A percentile compares a stretch with the other conserved stretches of the same genome.
Evolutionary conservation across 352 stramenopile species (phyloP).

Genomic region (Chrysophaeum taylorii): DNA sequence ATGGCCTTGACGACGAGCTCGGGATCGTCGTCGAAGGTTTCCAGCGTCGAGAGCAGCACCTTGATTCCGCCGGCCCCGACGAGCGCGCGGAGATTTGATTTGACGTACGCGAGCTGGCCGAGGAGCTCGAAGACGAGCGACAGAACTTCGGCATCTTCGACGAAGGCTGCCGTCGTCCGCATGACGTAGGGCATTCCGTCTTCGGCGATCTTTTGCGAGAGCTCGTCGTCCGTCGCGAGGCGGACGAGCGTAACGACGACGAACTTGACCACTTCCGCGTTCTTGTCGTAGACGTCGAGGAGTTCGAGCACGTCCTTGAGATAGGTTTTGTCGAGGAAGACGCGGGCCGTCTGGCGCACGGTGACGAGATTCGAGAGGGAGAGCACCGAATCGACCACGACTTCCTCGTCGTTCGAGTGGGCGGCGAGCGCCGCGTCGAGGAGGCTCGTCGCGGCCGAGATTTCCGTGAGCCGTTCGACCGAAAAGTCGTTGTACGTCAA

Average conservation of each 20-base stretch:
- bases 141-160: constrained; percentile 32
- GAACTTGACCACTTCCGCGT: constrained; percentile 27
- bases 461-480: constrained; percentile 20
- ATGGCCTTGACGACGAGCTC: constrained; percentile 30
- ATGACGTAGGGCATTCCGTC: constrained; percentile 36
- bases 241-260: constrained; percentile 29
- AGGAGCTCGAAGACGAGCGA: constrained; percentile 34
- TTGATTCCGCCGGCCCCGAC: constrained; percentile 35
- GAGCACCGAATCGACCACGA: constrained; percentile 22
- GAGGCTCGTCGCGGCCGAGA: constrained; percentile 23
- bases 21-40: constrained; percentile 27
- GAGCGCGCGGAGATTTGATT: constrained; percentile 32
- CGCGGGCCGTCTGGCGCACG: constrained; percentile 12
- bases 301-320: constrained; percentile 23
- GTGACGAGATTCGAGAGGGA: constrained; percentile 30
- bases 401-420: constrained; percentile 29
- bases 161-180: constrained; percentile 23
- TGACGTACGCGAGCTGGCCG: constrained; percentile 35
- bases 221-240: constrained; percentile 28
- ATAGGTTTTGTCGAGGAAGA: constrained; percentile 23
- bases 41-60: constrained; percentile 32
- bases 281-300: constrained; percentile 28
- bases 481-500: constrained; percentile 29
- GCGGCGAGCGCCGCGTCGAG: constrained; percentile 26
- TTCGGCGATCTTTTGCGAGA: constrained; percentile 27